Percentiles rank a stretch among this genome's conserved stretches.
phyloP scores from a whole-genome alignment of 768 basidiomycete genomes.

The Rhodotorula graminis region DNA sequence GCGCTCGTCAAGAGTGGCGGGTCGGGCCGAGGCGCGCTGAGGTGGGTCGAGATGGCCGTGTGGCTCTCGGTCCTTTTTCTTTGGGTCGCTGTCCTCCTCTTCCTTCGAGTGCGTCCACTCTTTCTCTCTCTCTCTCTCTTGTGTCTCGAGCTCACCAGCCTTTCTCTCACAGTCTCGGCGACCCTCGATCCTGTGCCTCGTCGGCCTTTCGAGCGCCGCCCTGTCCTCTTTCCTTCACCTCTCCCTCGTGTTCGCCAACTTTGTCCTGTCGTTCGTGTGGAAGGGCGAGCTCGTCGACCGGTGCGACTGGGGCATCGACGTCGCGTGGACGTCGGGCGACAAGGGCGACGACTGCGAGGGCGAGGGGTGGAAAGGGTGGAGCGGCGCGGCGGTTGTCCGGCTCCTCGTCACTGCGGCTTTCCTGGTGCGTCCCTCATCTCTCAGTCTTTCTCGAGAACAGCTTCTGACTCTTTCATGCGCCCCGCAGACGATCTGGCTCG shows the following conservation, averaged over 20 bases:
- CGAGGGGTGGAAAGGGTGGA: not conserved
- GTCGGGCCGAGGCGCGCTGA: not conserved
- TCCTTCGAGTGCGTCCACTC: constrained; percentile 8
- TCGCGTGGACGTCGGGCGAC: not conserved
- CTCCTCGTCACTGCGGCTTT: not conserved
- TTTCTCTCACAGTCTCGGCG: constrained; percentile 1
- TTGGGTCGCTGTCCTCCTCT: not conserved
- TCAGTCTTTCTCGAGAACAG: too few species aligned
- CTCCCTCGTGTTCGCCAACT: constrained; percentile 11
- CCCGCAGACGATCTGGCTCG: constrained; percentile 10
- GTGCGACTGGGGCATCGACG: constrained; percentile 12
- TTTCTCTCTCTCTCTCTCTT: too few species aligned
- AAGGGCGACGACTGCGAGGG: not conserved
- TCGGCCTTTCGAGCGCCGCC: not conserved
- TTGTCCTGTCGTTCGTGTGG: constrained; percentile 22
- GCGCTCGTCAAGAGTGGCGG: not conserved
- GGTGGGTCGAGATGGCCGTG: constrained; percentile 1
- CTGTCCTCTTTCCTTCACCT: constrained; percentile 3
- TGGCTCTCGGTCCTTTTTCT: not conserved
- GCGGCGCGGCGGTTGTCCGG: not conserved
- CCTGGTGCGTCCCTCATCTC: not conserved
- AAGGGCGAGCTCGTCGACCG: not conserved
- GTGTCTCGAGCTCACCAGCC: not conserved
- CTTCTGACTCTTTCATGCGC: not conserved
- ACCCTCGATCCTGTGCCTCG: not conserved